phyloP scores from a whole-genome alignment of 345 rosid genomes.

The Durio zibethinus region DNA sequence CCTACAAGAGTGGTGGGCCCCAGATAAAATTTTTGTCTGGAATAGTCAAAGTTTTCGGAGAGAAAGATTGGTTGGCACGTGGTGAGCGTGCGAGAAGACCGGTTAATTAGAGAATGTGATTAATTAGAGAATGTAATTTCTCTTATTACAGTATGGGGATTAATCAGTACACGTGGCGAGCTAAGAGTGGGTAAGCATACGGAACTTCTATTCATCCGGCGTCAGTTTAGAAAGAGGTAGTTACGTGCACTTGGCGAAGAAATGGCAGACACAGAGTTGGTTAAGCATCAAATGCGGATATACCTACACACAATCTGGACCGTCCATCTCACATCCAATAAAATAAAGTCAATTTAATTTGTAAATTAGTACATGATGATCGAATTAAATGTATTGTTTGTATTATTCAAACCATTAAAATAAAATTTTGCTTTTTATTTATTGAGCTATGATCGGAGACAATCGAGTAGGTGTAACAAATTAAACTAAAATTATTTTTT shows the following conservation, averaged over 20 bases:
- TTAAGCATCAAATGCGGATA: background rate
- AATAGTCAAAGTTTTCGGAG: background rate
- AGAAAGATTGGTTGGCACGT: conserved; percentile 14
- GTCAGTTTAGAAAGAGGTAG: conserved; percentile 9
- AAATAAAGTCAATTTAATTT: background rate
- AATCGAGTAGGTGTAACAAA: too few relatives aligned
- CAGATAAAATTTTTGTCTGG: background rate
- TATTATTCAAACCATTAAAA: background rate
- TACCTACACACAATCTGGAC: background rate
- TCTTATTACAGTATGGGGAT: background rate
- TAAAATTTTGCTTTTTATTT: too few relatives aligned
- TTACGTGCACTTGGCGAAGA: background rate
- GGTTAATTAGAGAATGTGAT: conserved; percentile 1
- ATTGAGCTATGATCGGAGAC: too few relatives aligned
- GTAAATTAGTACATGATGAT: background rate
- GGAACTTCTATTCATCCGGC: conserved; percentile 13
- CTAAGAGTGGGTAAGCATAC: background rate
- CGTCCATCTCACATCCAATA: background rate
- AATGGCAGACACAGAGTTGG: background rate
- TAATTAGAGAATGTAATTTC: background rate
- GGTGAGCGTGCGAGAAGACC: background rate
- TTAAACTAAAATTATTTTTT: too few relatives aligned
- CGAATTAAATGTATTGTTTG: background rate
- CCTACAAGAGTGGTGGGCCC: conserved; percentile 26
- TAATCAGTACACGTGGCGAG: conserved; percentile 12